A percentile compares a stretch with the other conserved stretches of the same genome.
Evolutionary conservation across 1,284 basidiomycete genomes (phyloP).

Genomic region (Amylostereum chailletii): DNA sequence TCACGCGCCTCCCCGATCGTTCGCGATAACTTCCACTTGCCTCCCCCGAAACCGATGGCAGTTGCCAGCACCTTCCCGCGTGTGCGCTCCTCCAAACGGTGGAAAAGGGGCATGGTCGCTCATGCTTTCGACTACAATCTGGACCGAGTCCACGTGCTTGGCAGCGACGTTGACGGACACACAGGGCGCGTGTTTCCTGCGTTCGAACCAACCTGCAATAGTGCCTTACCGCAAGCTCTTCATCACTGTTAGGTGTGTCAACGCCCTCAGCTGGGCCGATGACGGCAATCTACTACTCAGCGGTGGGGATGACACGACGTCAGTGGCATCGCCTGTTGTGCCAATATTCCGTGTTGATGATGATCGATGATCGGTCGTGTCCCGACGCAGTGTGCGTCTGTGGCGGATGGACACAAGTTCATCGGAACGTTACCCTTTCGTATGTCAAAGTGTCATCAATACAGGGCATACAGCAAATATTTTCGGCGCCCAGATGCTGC

Average conservation of each 20-base stretch:
- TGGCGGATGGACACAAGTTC: constrained; percentile 49
- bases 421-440: constrained; percentile 43
- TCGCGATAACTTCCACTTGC: too few species aligned
- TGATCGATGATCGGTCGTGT: constrained; percentile 17
- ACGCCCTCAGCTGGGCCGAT: constrained; percentile 78
- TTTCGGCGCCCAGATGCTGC: constrained; percentile 81
- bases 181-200: constrained; percentile 41
- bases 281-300: constrained; percentile 69
- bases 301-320: constrained; percentile 82
- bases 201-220: not conserved
- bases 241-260: constrained; percentile 55
- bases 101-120: constrained; percentile 5
- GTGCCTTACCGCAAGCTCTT: not conserved
- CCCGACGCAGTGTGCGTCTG: constrained; percentile 47
- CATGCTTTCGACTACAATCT: constrained; percentile 19
- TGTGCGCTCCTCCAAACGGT: not conserved
- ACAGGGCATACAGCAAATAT: constrained; percentile 86
- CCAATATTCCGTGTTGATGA: not conserved
- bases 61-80: too few species aligned
- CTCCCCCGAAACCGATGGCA: too few species aligned
- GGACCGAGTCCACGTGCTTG: constrained; percentile 58
- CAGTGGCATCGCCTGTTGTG: constrained; percentile 21
- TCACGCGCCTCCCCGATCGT: too few species aligned
- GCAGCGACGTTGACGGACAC: constrained; percentile 46
- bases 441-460: constrained; percentile 51